Evolutionary conservation across 1,284 basidiomycete genomes (phyloP), one percentile per base, ranked within the genome.

Genomic region (Papiliotrema nemorosa): DNA sequence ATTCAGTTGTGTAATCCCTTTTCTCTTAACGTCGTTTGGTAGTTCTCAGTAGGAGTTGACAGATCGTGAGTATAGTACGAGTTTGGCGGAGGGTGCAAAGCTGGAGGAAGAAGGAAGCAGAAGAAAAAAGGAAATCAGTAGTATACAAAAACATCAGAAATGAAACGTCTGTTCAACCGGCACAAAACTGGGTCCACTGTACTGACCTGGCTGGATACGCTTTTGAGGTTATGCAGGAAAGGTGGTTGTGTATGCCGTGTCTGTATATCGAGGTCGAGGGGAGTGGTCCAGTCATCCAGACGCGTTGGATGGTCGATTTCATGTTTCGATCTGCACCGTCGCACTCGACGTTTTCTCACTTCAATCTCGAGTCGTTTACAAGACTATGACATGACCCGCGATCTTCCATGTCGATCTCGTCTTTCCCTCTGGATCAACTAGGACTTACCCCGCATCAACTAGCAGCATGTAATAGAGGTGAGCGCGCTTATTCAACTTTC

Each of bases 141-240:
- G 34, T 31, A 47, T 40, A n/a, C 41, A 34, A 18, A 36, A 44
- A 44, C 52, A 49, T 47, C 41, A 55, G 57, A 70, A 62, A 73
- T 69, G 66, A 63, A 71, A 31, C 29, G 69, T 69, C 70, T 73
- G 70, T 73, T 73, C 70, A 73, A 73, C 70, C 70, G 70, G 70
- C 67, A 69, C 63, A 3, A 51, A n/a, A 20, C 12, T 37, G 6
- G 12, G 35, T 37, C 35, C 35, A 37, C 35, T 37, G 35, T 37
- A 37, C 35, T 14, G 12, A 20, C 35, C 18, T 37, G 7, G 18
- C 35, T 12, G 10, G 35, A 6, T 37, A 18, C 12, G 22, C 37
- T 33, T 5, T 35, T 31, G 14, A 7, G 29, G 29, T 7, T 31
- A 31, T 31, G 29, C 29, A 31, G 14, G 29, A 14, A 31, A 14